These are phyloP conservation scores for Albifimbria verrucaria DNA, from an alignment of 2,329 filamentous ascomycete species.

Conservation along the genomic window DNA sequence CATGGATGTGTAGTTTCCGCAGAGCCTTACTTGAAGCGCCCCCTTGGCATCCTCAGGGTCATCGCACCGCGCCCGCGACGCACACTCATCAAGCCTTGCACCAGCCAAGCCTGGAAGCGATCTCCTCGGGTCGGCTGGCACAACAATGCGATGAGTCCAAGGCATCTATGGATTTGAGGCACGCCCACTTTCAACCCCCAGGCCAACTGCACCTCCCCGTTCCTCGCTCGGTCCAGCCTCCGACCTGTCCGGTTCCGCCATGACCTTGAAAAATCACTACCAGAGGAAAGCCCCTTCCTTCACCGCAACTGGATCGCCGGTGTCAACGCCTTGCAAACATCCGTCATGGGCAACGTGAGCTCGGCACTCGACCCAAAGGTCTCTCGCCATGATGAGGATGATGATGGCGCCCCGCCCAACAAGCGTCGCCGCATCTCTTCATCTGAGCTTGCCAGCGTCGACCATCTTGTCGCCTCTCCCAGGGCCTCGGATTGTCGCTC, in stretches of 20 bases:
- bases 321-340: slow-evolving; percentile 39
- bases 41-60: not conserved
- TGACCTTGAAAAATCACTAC: slow-evolving; percentile 45
- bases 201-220: slow-evolving; percentile 7
- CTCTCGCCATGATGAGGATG: slow-evolving; percentile 32
- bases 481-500: slow-evolving; percentile 30
- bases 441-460: slow-evolving; percentile 28
- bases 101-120: not conserved
- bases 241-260: slow-evolving; percentile 36
- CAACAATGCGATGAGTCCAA: slow-evolving; percentile 13
- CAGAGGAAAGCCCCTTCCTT: slow-evolving; percentile 50
- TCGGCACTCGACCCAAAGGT: slow-evolving; percentile 24
- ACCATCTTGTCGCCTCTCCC: slow-evolving; percentile 29
- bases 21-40: not conserved
- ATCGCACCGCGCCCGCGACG: not conserved
- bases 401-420: slow-evolving; percentile 34
- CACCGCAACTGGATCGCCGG: slow-evolving; percentile 51
- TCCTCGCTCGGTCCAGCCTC: slow-evolving; percentile 18
- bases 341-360: slow-evolving; percentile 41
- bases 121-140: not conserved
- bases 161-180: slow-evolving; percentile 6
- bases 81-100: not conserved
- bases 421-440: slow-evolving; percentile 50
- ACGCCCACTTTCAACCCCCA: not conserved
- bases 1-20: not conserved